Percentiles rank a stretch among this genome's conserved stretches.
These are phyloP conservation scores for Phialocephala sp. DNA, from an alignment of 2,329 filamentous ascomycete species.

Conservation along the genomic window DNA sequence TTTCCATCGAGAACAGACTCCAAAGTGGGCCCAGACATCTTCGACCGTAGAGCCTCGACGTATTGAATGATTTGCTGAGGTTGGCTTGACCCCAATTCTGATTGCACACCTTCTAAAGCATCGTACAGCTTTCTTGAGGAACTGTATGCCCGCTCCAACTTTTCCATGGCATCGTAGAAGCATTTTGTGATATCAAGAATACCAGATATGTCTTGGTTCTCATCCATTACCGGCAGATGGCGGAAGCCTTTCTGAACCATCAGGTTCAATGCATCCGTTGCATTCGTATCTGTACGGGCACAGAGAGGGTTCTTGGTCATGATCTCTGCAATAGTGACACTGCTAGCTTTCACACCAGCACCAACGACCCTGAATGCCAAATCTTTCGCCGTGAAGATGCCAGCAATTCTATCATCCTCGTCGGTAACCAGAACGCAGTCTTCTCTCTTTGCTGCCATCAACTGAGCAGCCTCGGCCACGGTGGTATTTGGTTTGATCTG, in stretches of 20 bases:
- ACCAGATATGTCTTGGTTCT: constrained; percentile 98
- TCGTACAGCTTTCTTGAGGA: constrained; percentile 99
- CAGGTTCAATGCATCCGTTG: constrained; percentile 93
- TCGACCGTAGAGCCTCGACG: constrained; percentile 89
- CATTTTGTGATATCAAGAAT: constrained; percentile 99
- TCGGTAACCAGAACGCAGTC: constrained; percentile 98
- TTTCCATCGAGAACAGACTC: constrained; percentile 92
- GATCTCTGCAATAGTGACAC: constrained; percentile 94
- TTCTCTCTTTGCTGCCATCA: constrained; percentile 98
- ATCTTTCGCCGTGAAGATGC: constrained; percentile 99
- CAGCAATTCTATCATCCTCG: constrained; percentile 95
- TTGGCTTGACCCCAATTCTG: constrained; percentile 92
- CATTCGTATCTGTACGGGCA: constrained; percentile 95
- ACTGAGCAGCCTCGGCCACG: constrained; percentile 93
- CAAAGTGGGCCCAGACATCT: constrained; percentile 97
- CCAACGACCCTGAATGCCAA: constrained; percentile 96
- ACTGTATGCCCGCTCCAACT: constrained; percentile 94
- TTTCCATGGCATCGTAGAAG: constrained; percentile 99
- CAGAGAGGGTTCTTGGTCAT: constrained; percentile 99
- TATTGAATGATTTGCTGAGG: constrained; percentile 99
- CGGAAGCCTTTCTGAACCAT: constrained; percentile 99
- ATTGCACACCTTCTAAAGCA: constrained; percentile 96
- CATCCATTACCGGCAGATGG: constrained; percentile 98
- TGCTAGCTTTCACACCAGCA: constrained; percentile 84
- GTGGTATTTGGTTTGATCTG: constrained; percentile 97